Conservation (phyloP, 164 flowering plant genomes). For the Vitis amurensis region DNA sequence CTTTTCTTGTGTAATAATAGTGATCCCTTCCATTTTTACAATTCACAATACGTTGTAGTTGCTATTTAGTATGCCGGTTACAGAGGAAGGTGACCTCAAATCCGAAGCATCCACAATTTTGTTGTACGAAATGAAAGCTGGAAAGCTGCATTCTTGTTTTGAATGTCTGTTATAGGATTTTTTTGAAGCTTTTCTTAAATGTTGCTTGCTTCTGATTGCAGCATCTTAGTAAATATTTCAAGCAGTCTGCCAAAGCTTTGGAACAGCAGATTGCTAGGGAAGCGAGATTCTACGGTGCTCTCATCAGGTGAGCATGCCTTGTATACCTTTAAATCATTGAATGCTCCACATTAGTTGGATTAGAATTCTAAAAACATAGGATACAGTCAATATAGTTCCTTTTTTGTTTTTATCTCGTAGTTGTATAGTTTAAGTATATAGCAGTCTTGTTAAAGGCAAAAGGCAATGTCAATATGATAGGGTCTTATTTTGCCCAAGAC, state of each 20-base stretch:
- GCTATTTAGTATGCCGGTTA: too few species aligned
- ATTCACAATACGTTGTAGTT: background rate
- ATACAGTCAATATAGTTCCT: background rate
- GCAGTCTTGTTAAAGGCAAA: too few species aligned
- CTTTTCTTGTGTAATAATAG: background rate
- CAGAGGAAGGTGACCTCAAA: too few species aligned
- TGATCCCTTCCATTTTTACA: background rate
- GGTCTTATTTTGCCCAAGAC: too few species aligned
- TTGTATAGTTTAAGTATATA: background rate
- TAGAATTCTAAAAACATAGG: background rate
- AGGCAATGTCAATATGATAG: too few species aligned
- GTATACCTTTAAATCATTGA: background rate
- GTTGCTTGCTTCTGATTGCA: conserved; percentile 28
- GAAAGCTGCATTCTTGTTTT: background rate
- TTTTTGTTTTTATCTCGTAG: background rate
- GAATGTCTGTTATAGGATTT: background rate
- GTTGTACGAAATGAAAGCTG: background rate
- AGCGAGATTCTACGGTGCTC: conserved; percentile 92
- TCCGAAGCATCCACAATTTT: background rate
- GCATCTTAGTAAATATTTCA: conserved; percentile 88
- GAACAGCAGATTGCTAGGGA: conserved; percentile 86
- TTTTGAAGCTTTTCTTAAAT: background rate
- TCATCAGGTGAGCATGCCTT: conserved; percentile 62
- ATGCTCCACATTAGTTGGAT: background rate
- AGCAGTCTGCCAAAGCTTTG: conserved; percentile 86